Base-by-base conservation (phyloP, 176 grass and related monocot genomes). In the Zea luxurians region DNA sequence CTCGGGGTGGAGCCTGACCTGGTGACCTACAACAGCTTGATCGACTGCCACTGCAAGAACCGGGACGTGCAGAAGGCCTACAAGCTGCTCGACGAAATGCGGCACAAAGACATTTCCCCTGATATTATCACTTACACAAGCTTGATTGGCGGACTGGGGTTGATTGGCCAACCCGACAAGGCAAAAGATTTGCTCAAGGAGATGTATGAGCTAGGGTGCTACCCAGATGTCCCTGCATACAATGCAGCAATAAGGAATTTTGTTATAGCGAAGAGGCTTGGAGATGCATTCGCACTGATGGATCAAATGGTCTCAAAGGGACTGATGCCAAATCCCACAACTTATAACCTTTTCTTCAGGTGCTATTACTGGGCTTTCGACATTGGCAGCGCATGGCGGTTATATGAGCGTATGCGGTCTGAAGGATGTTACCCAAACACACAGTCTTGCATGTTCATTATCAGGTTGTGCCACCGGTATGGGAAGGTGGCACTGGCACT, bases 321-420 rank as follows among this genome's bases (percentile, higher is more conserved):
- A 41, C 66, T 97, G 70, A 58, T 75, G 66, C 94, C 91, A 6
- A 97, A 97, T n/a, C 87, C 91, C 4, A 94, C 91, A 1, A 94
- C 79, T 43, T 97, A 93, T 60, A 97, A 97, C 76, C 83, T 94
- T 41, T 94, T 97, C 80, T 97, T 97, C 75, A 83, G 91, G 45
- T 88, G 66, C 83, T 97, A 90, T 66, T 94, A 97, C 67, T 97
- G 89, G 91, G 91, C 89, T 2, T 91, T 85, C 1, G 91, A 92
- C 61, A 64, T 94, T 52, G 81, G 13, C 54, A 89, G 70, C 4
- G 61, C 91, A 4, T 89, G 80, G 88, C 83, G 45, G 64, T 59
- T 97, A 49, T 97, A 97, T 43, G 37, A 93, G 78, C 83, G 77
- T 48, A 97, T 93, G 90, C 69, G 73, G 27, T 66, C 44, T 1